phyloP scores from a whole-genome alignment of 164 flowering plant species.

The Liriodendron chinense region DNA sequence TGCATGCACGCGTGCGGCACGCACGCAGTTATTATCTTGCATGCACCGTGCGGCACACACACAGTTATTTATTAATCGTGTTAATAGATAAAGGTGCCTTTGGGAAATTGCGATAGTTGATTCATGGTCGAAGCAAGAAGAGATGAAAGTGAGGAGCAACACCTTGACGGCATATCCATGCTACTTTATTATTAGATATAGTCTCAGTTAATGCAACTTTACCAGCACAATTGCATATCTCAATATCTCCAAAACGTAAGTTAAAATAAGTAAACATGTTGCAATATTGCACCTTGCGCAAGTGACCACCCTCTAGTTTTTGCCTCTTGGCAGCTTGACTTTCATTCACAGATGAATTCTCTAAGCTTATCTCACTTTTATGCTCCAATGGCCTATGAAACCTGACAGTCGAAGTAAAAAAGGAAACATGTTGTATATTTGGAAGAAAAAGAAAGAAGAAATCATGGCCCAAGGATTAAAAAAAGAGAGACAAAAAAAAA shows the following conservation, averaged over 20 bases:
- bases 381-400: constrained; percentile 27
- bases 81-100: too few relatives aligned
- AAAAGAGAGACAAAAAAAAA: too few relatives aligned
- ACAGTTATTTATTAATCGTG: too few relatives aligned
- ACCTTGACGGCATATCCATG: not conserved
- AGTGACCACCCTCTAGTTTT: constrained; percentile 86
- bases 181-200: not conserved
- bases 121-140: too few relatives aligned
- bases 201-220: not conserved
- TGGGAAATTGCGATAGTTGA: too few relatives aligned
- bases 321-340: constrained; percentile 90
- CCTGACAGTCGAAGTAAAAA: constrained; percentile 31
- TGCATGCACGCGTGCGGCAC: too few relatives aligned
- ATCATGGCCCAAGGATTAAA: not conserved
- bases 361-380: constrained; percentile 28
- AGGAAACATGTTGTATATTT: not conserved
- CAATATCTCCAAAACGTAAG: not conserved
- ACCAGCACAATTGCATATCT: not conserved
- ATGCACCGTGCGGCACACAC: too few relatives aligned
- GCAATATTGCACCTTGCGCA: constrained; percentile 50
- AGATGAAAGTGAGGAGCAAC: not conserved
- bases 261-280: not conserved
- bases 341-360: constrained; percentile 40
- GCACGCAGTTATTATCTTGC: too few relatives aligned
- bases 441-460: not conserved